phyloP scores from a whole-genome alignment of 1,284 basidiomycete genomes.

The Tilletia caries region DNA sequence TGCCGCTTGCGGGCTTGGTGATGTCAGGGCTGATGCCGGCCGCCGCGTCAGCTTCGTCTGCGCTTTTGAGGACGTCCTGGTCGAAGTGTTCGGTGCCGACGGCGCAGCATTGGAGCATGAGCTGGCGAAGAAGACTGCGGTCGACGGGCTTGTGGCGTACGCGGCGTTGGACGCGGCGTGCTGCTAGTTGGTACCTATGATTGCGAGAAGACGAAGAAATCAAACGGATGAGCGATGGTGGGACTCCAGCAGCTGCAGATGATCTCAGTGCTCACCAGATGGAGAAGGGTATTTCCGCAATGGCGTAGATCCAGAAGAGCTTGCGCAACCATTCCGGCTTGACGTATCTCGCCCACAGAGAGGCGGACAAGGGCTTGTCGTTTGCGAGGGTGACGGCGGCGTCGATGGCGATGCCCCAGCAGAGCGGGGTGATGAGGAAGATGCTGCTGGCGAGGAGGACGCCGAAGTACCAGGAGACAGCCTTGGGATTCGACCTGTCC shows the following conservation, averaged over 20 bases:
- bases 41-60: not conserved
- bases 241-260: not conserved
- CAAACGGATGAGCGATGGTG: not conserved
- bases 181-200: not conserved
- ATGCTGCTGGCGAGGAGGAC: not conserved
- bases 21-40: not conserved
- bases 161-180: constrained; percentile 9
- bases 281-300: constrained; percentile 24
- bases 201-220: too few relatives aligned
- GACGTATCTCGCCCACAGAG: not conserved
- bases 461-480: not conserved
- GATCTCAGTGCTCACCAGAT: constrained; percentile 19
- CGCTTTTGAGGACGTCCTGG: not conserved
- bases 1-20: not conserved
- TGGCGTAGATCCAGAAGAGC: constrained; percentile 17
- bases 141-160: constrained; percentile 12
- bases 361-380: not conserved
- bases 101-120: constrained; percentile 21
- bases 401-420: constrained; percentile 17
- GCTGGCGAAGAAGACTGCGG: constrained; percentile 12
- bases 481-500: not conserved
- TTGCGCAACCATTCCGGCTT: not conserved
- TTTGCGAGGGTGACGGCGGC: not conserved
- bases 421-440: constrained; percentile 20
- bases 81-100: constrained; percentile 19